phyloP scores from a whole-genome alignment of 2,329 filamentous ascomycete genomes.

The Periglandula ipomoeae region DNA sequence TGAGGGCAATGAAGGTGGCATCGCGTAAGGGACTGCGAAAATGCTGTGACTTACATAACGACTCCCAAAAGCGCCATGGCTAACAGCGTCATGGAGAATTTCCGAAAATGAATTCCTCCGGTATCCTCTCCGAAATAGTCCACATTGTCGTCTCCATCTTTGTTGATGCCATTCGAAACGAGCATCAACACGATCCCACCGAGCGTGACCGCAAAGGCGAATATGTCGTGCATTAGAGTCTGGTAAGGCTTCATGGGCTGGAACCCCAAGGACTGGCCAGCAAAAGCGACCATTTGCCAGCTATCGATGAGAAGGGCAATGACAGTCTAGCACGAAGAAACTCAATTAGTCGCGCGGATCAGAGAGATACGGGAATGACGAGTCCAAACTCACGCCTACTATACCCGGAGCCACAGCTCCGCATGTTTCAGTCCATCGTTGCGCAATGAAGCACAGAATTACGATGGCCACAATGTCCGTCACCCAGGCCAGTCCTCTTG shows the following conservation, averaged over 20 bases:
- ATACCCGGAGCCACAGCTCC: constrained; percentile 22
- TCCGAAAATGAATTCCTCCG: constrained; percentile 10
- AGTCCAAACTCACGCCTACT: constrained; percentile 19
- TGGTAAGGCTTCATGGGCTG: constrained; percentile 18
- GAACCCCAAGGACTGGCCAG: constrained; percentile 18
- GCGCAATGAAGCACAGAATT: constrained; percentile 22
- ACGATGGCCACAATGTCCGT: constrained; percentile 22
- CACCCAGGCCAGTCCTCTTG: constrained; percentile 22
- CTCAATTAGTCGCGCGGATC: neutral
- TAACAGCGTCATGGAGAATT: neutral
- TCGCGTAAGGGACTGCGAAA: neutral
- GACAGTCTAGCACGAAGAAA: constrained; percentile 2
- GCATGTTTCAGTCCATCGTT: constrained; percentile 21
- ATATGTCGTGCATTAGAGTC: constrained; percentile 23
- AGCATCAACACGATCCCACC: constrained; percentile 25
- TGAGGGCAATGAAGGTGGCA: neutral
- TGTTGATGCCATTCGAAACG: constrained; percentile 13
- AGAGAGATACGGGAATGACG: neutral
- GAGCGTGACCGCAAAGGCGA: constrained; percentile 23
- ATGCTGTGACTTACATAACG: constrained; percentile 17
- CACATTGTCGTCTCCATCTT: neutral
- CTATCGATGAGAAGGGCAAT: constrained; percentile 28
- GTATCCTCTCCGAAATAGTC: neutral
- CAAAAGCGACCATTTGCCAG: constrained; percentile 24
- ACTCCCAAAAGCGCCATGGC: constrained; percentile 14